Conservation (phyloP, 2,329 filamentous ascomycete genomes). For the Leptographium wingfieldii region DNA sequence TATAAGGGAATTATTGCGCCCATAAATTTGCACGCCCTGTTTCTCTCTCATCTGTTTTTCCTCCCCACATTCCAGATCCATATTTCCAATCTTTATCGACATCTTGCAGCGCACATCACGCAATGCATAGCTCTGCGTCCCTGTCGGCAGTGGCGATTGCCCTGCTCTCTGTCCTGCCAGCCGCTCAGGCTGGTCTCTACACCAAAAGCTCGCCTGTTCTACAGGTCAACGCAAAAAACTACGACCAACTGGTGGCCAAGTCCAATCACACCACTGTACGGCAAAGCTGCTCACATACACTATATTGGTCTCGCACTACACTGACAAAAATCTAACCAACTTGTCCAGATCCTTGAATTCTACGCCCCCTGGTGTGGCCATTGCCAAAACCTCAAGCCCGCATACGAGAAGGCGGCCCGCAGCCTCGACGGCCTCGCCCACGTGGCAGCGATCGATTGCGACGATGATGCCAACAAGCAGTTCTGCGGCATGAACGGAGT, state of each 20-base stretch:
- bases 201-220: slow-evolving; percentile 76
- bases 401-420: slow-evolving; percentile 87
- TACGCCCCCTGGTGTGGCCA: slow-evolving; percentile 98
- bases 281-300: too few relatives aligned
- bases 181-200: slow-evolving; percentile 63
- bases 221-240: slow-evolving; percentile 66
- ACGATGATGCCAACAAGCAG: slow-evolving; percentile 82
- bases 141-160: slow-evolving; percentile 45
- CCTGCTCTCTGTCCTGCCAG: slow-evolving; percentile 52
- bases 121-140: slow-evolving; percentile 11
- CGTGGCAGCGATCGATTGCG: slow-evolving; percentile 89
- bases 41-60: background rate
- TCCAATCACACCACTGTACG: slow-evolving; percentile 87
- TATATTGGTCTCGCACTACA: background rate
- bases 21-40: background rate
- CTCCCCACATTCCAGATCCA: background rate
- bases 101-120: background rate
- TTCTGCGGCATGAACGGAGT: slow-evolving; percentile 79
- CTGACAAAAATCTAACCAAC: background rate
- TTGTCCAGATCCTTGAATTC: slow-evolving; percentile 57
- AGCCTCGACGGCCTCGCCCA: slow-evolving; percentile 85
- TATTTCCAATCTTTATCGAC: background rate
- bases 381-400: slow-evolving; percentile 89
- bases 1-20: background rate
- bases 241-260: slow-evolving; percentile 69